Evolutionary conservation across 352 stramenopile species (phyloP).

Genomic region (Phytophthora megakarya): DNA sequence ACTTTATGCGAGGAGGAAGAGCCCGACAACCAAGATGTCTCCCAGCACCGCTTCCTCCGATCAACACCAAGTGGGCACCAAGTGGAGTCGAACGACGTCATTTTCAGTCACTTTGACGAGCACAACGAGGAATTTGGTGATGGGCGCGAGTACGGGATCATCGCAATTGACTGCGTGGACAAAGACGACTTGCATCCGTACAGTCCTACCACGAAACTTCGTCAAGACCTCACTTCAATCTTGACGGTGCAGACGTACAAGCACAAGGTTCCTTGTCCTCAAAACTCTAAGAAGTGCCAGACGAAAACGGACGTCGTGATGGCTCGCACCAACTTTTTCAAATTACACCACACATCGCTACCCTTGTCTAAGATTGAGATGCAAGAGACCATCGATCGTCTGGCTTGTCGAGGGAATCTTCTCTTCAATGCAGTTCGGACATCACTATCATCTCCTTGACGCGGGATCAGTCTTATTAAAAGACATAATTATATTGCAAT

Average conservation of each 20-base stretch:
- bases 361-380: constrained; percentile 32
- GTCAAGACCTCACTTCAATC: constrained; percentile 41
- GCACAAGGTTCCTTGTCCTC: constrained; percentile 6
- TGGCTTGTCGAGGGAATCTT: constrained; percentile 31
- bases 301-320: constrained; percentile 42
- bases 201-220: constrained; percentile 29
- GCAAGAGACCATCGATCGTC: constrained; percentile 32
- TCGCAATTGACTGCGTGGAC: constrained; percentile 41
- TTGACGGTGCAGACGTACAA: constrained; percentile 31
- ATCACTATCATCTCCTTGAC: constrained; percentile 15
- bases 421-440: constrained; percentile 31
- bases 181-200: constrained; percentile 45
- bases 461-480: too few relatives aligned
- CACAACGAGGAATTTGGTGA: constrained; percentile 30
- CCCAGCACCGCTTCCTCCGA: constrained; percentile 34
- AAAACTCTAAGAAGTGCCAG: constrained; percentile 18
- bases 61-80: constrained; percentile 32
- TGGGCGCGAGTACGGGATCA: constrained; percentile 28
- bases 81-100: constrained; percentile 38
- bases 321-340: constrained; percentile 42
- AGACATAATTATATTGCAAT: too few relatives aligned
- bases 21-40: constrained; percentile 15
- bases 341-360: constrained; percentile 35
- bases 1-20: constrained; percentile 36
- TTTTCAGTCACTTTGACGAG: constrained; percentile 34